These are phyloP conservation scores for Gracilaria gracilis DNA, from an alignment of 23 red algal species.

Conservation along the genomic window DNA sequence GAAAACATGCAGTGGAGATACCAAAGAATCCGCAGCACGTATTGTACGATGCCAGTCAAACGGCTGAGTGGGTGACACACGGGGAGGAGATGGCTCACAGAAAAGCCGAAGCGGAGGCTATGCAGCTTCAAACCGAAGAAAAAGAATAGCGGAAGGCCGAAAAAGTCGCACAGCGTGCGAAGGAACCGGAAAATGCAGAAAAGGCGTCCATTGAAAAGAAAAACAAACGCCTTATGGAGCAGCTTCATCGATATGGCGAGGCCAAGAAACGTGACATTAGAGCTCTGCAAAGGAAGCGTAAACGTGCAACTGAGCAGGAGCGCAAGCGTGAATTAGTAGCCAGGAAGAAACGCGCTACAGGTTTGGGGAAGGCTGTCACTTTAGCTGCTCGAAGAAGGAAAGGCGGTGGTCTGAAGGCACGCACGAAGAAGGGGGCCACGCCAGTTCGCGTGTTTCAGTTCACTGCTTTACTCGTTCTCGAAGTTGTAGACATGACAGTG, in stretches of 20 bases:
- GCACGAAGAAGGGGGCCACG: background rate
- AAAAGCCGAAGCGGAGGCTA: background rate
- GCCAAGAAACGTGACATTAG: background rate
- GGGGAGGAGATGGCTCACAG: background rate
- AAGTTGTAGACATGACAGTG: background rate
- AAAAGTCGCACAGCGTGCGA: background rate
- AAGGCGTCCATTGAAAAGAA: background rate
- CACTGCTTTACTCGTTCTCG: background rate
- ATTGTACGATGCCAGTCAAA: background rate
- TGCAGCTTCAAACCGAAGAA: background rate
- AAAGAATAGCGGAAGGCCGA: background rate
- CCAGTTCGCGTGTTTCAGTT: background rate
- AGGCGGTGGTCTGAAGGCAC: background rate
- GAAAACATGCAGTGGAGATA: background rate
- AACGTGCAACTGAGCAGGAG: background rate
- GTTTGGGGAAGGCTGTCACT: background rate
- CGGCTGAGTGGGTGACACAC: slow-evolving; percentile 28
- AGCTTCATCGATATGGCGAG: background rate
- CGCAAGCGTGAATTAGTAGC: background rate
- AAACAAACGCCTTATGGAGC: background rate
- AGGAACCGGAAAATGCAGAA: background rate
- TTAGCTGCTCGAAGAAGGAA: background rate
- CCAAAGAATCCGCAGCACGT: background rate
- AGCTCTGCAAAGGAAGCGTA: background rate
- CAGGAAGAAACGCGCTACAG: background rate